Conservation (phyloP, 495 filamentous ascomycete species). For the Rhizodiscina lignyota region DNA sequence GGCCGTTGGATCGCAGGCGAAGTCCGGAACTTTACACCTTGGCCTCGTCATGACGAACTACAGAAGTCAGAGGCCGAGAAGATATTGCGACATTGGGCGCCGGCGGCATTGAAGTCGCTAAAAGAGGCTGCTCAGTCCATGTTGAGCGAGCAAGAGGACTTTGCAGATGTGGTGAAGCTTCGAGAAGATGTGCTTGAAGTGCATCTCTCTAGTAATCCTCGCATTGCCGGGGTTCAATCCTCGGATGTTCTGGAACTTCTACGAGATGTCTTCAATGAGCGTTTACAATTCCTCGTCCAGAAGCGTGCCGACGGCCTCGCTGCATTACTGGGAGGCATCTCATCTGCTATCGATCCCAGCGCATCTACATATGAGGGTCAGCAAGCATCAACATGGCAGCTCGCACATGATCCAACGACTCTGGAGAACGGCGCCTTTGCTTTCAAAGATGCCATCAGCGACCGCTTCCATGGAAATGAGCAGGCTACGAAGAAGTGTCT, state of each 20-base stretch:
- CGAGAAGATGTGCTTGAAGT: conserved; percentile 41
- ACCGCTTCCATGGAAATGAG: conserved; percentile 46
- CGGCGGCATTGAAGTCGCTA: conserved; percentile 37
- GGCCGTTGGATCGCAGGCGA: conserved; percentile 71
- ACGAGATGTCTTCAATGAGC: conserved; percentile 48
- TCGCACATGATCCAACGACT: conserved; percentile 29
- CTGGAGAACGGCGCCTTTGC: conserved; percentile 34
- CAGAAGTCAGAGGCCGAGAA: conserved; percentile 44
- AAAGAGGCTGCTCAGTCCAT: too few relatives aligned
- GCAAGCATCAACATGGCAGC: too few relatives aligned
- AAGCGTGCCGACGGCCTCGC: conserved; percentile 26
- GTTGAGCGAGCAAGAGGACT: conserved; percentile 20
- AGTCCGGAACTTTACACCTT: conserved; percentile 74
- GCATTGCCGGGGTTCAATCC: conserved; percentile 29
- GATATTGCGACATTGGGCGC: conserved; percentile 58
- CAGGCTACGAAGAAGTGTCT: conserved; percentile 42
- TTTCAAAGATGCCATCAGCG: conserved; percentile 36
- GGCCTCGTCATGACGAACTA: conserved; percentile 72
- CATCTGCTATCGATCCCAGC: too few relatives aligned
- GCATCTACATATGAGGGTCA: too few relatives aligned
- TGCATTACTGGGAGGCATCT: too few relatives aligned
- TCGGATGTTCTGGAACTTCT: conserved; percentile 49
- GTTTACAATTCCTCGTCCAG: conserved; percentile 41
- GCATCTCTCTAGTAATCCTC: conserved; percentile 5
- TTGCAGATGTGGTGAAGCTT: conserved; percentile 49